These are phyloP conservation scores for Selenicereus undatus DNA, from an alignment of 148 eudicot genomes.

Conservation along the genomic window DNA sequence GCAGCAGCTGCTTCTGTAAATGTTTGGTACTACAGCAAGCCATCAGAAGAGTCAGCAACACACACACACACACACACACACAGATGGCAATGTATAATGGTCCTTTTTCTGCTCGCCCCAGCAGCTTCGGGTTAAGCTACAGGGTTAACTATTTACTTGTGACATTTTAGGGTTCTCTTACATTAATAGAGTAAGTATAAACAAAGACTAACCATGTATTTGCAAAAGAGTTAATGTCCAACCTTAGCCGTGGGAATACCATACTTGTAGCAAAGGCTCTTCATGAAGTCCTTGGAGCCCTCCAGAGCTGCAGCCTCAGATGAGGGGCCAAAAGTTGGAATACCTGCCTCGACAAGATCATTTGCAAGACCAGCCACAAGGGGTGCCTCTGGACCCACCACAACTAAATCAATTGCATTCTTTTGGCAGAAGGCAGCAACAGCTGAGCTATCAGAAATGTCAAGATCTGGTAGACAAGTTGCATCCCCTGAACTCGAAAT, in stretches of 20 bases:
- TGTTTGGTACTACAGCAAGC: slow-evolving; percentile 70
- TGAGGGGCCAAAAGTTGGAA: slow-evolving; percentile 91
- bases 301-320: slow-evolving; percentile 91
- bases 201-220: not conserved
- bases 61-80: too few species aligned
- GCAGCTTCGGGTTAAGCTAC: not conserved
- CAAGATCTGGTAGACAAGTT: slow-evolving; percentile 59
- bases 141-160: not conserved
- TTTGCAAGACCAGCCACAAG: slow-evolving; percentile 96
- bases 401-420: slow-evolving; percentile 67
- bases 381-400: slow-evolving; percentile 96
- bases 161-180: not conserved
- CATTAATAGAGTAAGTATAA: not conserved
- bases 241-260: slow-evolving; percentile 97
- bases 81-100: not conserved
- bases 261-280: slow-evolving; percentile 83
- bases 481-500: slow-evolving; percentile 85
- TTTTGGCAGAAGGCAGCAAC: slow-evolving; percentile 70
- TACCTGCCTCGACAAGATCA: slow-evolving; percentile 68
- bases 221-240: slow-evolving; percentile 8
- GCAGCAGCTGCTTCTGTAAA: slow-evolving; percentile 76
- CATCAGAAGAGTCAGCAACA: slow-evolving; percentile 13
- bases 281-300: slow-evolving; percentile 97
- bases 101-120: not conserved
- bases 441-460: slow-evolving; percentile 63